Evolutionary conservation across 2,329 filamentous ascomycete species (phyloP).

Genomic region (Claviceps purpurea): DNA sequence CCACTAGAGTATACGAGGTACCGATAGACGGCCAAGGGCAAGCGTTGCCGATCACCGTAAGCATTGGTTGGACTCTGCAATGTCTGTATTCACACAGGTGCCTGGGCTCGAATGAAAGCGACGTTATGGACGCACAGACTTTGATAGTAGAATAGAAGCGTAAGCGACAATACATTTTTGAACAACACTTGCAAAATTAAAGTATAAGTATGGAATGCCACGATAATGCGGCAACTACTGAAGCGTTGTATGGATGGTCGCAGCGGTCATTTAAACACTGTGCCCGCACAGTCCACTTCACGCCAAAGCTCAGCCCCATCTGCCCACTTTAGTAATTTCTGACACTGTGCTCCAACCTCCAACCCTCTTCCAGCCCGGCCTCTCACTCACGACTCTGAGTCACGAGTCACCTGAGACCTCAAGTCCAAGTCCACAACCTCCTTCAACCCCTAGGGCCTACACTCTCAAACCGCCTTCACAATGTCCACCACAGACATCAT

Average conservation of each 20-base stretch:
- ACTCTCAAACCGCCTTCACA: not conserved
- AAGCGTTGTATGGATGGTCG: not conserved
- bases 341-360: not conserved
- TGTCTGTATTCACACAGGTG: not conserved
- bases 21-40: not conserved
- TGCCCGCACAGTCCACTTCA: not conserved
- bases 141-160: not conserved
- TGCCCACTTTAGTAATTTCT: not conserved
- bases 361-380: not conserved
- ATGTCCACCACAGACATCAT: conserved; percentile 31
- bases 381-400: too few species aligned
- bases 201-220: not conserved
- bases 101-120: not conserved
- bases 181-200: not conserved
- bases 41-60: not conserved
- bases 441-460: not conserved
- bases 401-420: not conserved
- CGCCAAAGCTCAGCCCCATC: not conserved
- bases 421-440: not conserved
- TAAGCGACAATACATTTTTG: not conserved
- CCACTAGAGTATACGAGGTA: not conserved
- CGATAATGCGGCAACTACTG: not conserved
- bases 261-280: not conserved
- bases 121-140: not conserved
- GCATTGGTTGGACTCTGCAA: not conserved